A percentile compares a stretch with the other conserved stretches of the same genome.
These are phyloP conservation scores for Croton setiger DNA, from an alignment of 441 rosid species.

Conservation along the genomic window DNA sequence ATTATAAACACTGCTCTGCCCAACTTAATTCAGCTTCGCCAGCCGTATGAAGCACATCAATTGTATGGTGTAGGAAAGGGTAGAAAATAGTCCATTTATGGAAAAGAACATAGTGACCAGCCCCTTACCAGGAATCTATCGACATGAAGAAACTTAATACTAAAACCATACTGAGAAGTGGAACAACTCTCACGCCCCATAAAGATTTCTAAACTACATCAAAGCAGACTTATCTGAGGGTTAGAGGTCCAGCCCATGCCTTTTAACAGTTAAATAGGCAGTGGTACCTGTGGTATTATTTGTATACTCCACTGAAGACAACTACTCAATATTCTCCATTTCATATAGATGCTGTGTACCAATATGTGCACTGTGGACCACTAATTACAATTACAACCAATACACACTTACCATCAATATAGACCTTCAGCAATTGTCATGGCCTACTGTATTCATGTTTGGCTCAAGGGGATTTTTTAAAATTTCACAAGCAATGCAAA, in stretches of 20 bases:
- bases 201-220: conserved; percentile 29
- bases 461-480: conserved; percentile 6
- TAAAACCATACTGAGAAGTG: conserved; percentile 30
- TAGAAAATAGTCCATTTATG: conserved; percentile 18
- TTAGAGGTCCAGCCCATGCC: conserved; percentile 21
- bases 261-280: conserved; percentile 34
- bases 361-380: conserved; percentile 9
- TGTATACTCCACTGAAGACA: conserved; percentile 34
- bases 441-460: conserved; percentile 2
- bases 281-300: conserved; percentile 39
- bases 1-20: conserved; percentile 41
- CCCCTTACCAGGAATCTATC: conserved; percentile 55
- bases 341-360: conserved; percentile 14
- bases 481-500: not conserved
- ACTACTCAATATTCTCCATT: conserved; percentile 22
- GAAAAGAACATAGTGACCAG: conserved; percentile 26
- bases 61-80: conserved; percentile 33
- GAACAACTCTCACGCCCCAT: conserved; percentile 19
- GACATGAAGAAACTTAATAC: conserved; percentile 28
- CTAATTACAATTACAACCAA: conserved; percentile 26
- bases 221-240: conserved; percentile 24
- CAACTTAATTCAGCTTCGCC: conserved; percentile 48
- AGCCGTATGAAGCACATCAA: conserved; percentile 50
- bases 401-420: conserved; percentile 20
- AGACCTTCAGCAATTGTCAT: conserved; percentile 7